Base-by-base conservation (phyloP, 1,284 basidiomycete species). In the Puccinia brachypodii region DNA sequence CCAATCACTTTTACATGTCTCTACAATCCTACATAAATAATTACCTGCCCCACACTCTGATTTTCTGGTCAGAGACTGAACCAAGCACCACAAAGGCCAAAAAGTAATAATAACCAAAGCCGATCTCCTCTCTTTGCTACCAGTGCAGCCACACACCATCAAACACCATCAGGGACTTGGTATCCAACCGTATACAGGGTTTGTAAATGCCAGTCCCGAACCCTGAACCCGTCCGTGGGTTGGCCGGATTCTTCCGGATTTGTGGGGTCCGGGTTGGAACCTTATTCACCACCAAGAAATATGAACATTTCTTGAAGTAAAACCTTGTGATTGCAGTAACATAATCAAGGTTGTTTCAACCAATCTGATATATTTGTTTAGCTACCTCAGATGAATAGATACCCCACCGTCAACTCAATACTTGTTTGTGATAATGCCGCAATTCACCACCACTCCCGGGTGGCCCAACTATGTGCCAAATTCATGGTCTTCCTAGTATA, bases 301-400 rank as follows among this genome's bases (percentile, higher is more conserved):
- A n/a, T 25, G 40, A 69, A 69, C 40, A 69, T 40, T 69, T 69
- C 40, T 44, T 69, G 25, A 69, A 69, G 42, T 44, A 31, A 19
- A 25, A 42, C 25, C 22, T 69, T 36, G 66, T 68, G 28, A 28
- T 62, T 2, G 28, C 2, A 11, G 2, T 31, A 53, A 19, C 25
- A 1, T 31, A 28, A n/a, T n/a, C n/a, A n/a, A n/a, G n/a, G n/a
- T n/a, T n/a, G n/a, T n/a, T n/a, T n/a, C n/a, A n/a, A n/a, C n/a
- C n/a, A 31, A 31, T 1, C 13, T 64, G 33, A 36, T 19, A 9
- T 38, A 16, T 38, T 6, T 64, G 1, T 2, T 19, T 22, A 69
- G 66, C n/a, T 69, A 3, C 66, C 66, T 25, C 66, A 22, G 8
- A 69, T 69, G 66, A 69, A 69, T 33, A 25, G 40, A 16, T 69